Evolutionary conservation across 2,329 filamentous ascomycete genomes (phyloP).

Genomic region (Gaeumannomyces sp.): DNA sequence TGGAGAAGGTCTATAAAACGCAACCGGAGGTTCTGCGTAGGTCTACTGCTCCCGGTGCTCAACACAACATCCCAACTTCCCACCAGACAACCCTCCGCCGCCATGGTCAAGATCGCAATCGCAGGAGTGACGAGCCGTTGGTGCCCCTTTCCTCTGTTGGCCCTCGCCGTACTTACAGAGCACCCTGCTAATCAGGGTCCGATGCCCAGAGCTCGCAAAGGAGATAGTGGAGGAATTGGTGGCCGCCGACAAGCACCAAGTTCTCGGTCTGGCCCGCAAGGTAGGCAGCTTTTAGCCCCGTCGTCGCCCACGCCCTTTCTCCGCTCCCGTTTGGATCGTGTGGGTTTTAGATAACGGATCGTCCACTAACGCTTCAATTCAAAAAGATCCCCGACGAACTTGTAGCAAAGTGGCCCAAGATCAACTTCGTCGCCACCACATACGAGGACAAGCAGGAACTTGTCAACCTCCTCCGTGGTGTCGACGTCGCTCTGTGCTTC

Average conservation of each 20-base stretch:
- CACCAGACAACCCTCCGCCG: too few species aligned
- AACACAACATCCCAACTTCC: too few species aligned
- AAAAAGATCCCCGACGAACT: background rate
- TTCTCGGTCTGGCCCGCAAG: constrained; percentile 10
- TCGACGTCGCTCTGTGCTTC: constrained; percentile 6
- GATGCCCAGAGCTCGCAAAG: constrained; percentile 11
- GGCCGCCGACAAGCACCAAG: constrained; percentile 10
- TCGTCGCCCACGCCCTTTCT: background rate
- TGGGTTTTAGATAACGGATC: background rate
- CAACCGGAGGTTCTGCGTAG: background rate
- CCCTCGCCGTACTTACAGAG: background rate
- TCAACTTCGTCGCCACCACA: background rate
- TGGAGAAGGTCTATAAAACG: background rate
- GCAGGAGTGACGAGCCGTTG: constrained; percentile 13
- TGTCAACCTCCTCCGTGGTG: background rate
- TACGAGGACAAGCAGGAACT: constrained; percentile 8
- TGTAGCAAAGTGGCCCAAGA: background rate
- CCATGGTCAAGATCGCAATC: constrained; percentile 13
- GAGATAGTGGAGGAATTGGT: constrained; percentile 11
- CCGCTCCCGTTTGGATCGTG: background rate
- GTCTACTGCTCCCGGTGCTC: too few species aligned
- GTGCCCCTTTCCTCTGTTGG: background rate
- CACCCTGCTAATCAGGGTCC: background rate
- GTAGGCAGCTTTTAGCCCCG: constrained; percentile 1
- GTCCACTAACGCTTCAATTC: background rate